Percentiles rank a stretch among this genome's conserved stretches.
Evolutionary conservation across 2,329 filamentous ascomycete genomes (phyloP).

Genomic region (Exophiala bonariae): DNA sequence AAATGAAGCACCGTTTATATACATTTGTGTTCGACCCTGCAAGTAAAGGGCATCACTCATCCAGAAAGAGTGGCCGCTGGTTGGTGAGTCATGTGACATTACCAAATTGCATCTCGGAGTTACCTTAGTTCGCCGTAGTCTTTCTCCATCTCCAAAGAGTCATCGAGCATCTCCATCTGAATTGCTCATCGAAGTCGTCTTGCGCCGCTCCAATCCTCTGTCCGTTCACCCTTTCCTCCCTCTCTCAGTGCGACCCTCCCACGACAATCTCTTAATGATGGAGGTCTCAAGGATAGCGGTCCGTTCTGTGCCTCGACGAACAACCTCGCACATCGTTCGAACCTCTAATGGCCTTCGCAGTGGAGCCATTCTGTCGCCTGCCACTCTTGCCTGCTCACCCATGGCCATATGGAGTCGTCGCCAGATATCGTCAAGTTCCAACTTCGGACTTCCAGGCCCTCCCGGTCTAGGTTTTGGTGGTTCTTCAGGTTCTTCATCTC

Average conservation of each 20-base stretch:
- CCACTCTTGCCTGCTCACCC: constrained; percentile 21
- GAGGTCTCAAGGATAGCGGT: constrained; percentile 9
- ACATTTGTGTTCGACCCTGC: no score
- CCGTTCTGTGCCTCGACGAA: background rate
- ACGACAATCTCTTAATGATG: constrained; percentile 1
- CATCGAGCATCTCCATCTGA: no score
- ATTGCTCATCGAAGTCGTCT: no score
- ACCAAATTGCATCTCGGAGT: no score
- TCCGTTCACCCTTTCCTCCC: background rate
- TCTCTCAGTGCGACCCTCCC: background rate
- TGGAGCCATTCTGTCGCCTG: constrained; percentile 3
- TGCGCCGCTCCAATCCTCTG: no score
- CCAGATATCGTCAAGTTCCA: constrained; percentile 23
- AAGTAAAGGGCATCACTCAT: no score
- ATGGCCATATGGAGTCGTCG: constrained; percentile 26
- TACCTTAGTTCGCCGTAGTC: no score
- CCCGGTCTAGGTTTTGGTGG: constrained; percentile 33
- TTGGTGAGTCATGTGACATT: no score
- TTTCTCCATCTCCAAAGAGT: no score
- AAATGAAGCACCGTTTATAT: no score
- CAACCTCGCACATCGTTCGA: background rate
- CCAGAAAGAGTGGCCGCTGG: no score
- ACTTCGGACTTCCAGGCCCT: constrained; percentile 29
- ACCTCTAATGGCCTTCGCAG: constrained; percentile 4
- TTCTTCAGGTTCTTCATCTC: constrained; percentile 46